Evolutionary conservation across 2,329 filamentous ascomycete species (phyloP), one percentile per base, ranked within the genome.

Genomic region (Monosporascus sp.): DNA sequence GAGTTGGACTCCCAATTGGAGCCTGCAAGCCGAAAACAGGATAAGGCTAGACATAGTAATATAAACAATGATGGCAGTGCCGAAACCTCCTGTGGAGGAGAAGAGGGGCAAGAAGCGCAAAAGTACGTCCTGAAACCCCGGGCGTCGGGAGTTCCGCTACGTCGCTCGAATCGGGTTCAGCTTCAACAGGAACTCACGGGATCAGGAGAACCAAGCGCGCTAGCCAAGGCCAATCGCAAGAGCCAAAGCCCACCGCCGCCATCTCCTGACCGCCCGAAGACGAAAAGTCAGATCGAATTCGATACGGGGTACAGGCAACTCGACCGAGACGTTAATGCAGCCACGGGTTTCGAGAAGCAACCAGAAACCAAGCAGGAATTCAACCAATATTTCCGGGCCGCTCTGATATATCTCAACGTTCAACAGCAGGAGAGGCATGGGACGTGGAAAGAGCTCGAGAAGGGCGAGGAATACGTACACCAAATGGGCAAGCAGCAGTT

Each of bases 361-460:
- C 19, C 50, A 3, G 41, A 51, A 7, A 26, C 52, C n/a, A 55
- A 22, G 24, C 50, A 58, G 31, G 54, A 48, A 3, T 50, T 49
- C 50, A 22, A 54, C 41, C 26, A 31, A 1, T 58, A 55, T 16
- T 3, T 57, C 2, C 5, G 52, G 5, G 14, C 8, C 6, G 56
- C 41, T 17, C 52, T 55, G 44, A 27, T 17, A 3, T 54, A 54
- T 20, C 50, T 55, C 22, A 16, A 48, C 19, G 22, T 38, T 22
- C 53, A 53, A 48, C n/a, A 57, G 17, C 35, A 47, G 2, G 41
- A 57, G 40, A 49, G 24, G 3, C 37, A 24, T 4, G 22, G 49
- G 5, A 52, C 54, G 7, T 63, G 62, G 61, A 40, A 49, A 22
- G 22, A 50, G 27, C 55, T 63, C 8, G 41, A 49, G 20, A 50